Evolutionary conservation across 441 rosid genomes (phyloP).

Genomic region (Breynia disticha): DNA sequence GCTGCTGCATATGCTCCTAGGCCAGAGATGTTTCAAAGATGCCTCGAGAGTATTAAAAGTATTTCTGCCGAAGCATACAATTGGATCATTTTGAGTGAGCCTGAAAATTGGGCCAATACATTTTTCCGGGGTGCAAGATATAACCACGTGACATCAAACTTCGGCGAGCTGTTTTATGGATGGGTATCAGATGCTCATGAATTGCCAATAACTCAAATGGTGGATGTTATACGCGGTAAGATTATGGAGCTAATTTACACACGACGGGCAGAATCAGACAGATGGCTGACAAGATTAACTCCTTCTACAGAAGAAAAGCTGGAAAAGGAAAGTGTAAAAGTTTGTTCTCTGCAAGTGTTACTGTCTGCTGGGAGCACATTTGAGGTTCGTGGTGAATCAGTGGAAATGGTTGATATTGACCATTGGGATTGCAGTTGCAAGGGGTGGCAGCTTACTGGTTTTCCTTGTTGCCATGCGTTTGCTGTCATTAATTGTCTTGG

Average conservation of each 20-base stretch:
- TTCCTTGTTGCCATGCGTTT: constrained; percentile 74
- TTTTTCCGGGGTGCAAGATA: constrained; percentile 74
- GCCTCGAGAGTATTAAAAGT: constrained; percentile 60
- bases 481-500: constrained; percentile 54
- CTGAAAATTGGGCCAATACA: constrained; percentile 84
- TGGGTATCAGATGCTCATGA: constrained; percentile 79
- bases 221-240: constrained; percentile 61
- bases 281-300: constrained; percentile 55
- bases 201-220: constrained; percentile 86
- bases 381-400: constrained; percentile 76
- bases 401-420: constrained; percentile 60
- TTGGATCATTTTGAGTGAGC: constrained; percentile 78
- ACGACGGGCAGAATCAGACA: constrained; percentile 37
- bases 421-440: constrained; percentile 80
- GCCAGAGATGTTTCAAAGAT: constrained; percentile 49
- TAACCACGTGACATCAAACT: constrained; percentile 72
- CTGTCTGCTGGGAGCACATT: constrained; percentile 44
- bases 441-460: constrained; percentile 73
- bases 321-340: constrained; percentile 47
- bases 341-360: constrained; percentile 44
- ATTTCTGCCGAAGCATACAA: constrained; percentile 69
- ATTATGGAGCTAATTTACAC: constrained; percentile 55
- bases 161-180: constrained; percentile 67
- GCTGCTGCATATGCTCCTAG: constrained; percentile 58
- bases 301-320: constrained; percentile 75